Base-by-base conservation (phyloP, 2,329 filamentous ascomycete genomes). In the Blastomyces gilchristii region DNA sequence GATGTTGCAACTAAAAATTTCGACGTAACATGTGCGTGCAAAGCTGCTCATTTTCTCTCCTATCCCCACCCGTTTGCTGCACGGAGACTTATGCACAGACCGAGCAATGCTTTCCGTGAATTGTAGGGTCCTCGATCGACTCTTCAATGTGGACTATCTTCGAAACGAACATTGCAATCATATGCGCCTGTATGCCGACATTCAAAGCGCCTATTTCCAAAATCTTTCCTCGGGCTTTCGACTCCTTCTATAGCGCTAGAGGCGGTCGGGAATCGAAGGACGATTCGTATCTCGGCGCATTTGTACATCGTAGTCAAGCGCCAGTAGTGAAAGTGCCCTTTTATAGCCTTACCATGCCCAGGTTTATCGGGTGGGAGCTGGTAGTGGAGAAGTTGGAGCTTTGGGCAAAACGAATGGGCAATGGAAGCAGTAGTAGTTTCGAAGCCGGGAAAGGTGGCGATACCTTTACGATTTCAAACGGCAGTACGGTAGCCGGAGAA, bases 161-260 rank as follows among this genome's bases (percentile, higher is more conserved):
- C 47, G 75, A 77, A 67, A 69, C 70, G 25, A 72, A 73, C 59
- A 67, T 71, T 9, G 74, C 68, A n/a, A 72, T 77, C 14, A 73
- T 75, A 41, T 76, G 74, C 63, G 72, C 74, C 28, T 75, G 73
- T 61, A 69, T 77, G 1, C 75, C 75, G 8, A 76, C 74, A 70
- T 66, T 71, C 31, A 69, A 71, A 34, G 66, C 68, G 4, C 66
- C 69, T 3, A 64, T 75, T 14, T 47, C 67, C 11, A 58, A 64
- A 18, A 4, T 72, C 5, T 63, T 72, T 18, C 68, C 68, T 1
- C 54, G 22, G 3, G n/a, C 67, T 1, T 70, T 69, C 59, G 25
- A 22, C 50, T 28, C 60, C 25, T 62, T 62, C 60, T 31, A 41
- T 11, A 31, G 39, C 18, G 4, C 28, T 7, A 25, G n/a, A 14